Evolutionary conservation across 192 early-diverging fungal genomes (phyloP).

Genomic region (Funneliformis geosporum): DNA sequence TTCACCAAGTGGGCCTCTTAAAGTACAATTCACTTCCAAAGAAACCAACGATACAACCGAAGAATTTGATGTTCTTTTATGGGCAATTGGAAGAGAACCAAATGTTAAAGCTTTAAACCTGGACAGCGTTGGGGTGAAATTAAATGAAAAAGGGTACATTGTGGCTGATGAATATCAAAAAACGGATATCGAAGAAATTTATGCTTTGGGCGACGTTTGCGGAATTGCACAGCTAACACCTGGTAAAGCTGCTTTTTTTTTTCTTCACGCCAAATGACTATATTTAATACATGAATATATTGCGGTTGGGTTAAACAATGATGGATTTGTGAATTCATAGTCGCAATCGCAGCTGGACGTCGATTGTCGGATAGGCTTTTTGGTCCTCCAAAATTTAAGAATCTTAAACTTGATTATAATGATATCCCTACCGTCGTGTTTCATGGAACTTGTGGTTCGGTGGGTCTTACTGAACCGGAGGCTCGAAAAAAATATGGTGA

Average conservation of each 20-base stretch:
- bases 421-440: constrained; percentile 97
- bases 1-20: constrained; percentile 54
- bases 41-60: constrained; percentile 44
- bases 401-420: constrained; percentile 85
- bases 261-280: too few species aligned
- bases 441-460: constrained; percentile 85
- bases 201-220: constrained; percentile 93
- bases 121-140: constrained; percentile 59
- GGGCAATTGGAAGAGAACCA: constrained; percentile 89
- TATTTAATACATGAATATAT: too few species aligned
- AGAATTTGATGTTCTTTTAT: constrained; percentile 84
- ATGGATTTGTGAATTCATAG: constrained; percentile 34
- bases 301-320: not conserved
- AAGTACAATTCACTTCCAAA: constrained; percentile 44
- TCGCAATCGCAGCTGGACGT: constrained; percentile 95
- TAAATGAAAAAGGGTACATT: constrained; percentile 74
- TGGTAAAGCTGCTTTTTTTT: too few species aligned
- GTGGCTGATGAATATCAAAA: constrained; percentile 86
- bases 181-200: constrained; percentile 68
- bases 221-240: constrained; percentile 92
- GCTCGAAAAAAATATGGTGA: constrained; percentile 74
- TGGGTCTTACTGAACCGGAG: constrained; percentile 88
- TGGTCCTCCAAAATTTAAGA: constrained; percentile 69
- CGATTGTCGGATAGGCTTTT: constrained; percentile 89
- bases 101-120: constrained; percentile 75